These are phyloP conservation scores for Luzula sylvatica DNA, from an alignment of 176 grass and related monocot genomes.

Conservation along the genomic window DNA sequence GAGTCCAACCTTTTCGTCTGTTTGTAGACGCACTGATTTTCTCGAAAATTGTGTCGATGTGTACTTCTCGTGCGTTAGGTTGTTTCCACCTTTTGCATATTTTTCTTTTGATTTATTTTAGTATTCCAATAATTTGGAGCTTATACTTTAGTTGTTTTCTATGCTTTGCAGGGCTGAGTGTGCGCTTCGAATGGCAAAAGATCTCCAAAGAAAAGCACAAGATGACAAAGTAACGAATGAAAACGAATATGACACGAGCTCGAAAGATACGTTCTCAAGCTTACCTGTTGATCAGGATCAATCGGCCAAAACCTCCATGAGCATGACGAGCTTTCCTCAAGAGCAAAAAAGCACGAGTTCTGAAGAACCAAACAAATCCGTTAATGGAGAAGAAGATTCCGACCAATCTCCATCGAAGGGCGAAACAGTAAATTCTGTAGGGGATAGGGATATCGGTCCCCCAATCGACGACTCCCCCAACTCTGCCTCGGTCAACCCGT, in stretches of 20 bases:
- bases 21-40: constrained; percentile 82
- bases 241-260: constrained; percentile 51
- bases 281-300: constrained; percentile 67
- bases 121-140: constrained; percentile 1
- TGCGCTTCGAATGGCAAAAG: constrained; percentile 85
- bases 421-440: constrained; percentile 32
- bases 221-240: constrained; percentile 58
- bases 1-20: constrained; percentile 64
- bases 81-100: too few relatives aligned
- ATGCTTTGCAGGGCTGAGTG: constrained; percentile 66
- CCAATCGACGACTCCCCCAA: constrained; percentile 49
- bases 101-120: too few relatives aligned
- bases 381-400: constrained; percentile 42
- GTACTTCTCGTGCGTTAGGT: constrained; percentile 98
- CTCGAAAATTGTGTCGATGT: constrained; percentile 92
- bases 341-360: constrained; percentile 90
- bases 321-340: constrained; percentile 59
- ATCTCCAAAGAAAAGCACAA: constrained; percentile 51
- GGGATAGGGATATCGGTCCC: constrained; percentile 26
- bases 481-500: constrained; percentile 50
- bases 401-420: constrained; percentile 30
- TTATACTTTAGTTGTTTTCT: constrained; percentile 28
- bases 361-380: constrained; percentile 40
- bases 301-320: constrained; percentile 63
- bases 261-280: constrained; percentile 64